Evolutionary conservation across 306 rosid genomes (phyloP).

Genomic region (Erythrophleum fordii): DNA sequence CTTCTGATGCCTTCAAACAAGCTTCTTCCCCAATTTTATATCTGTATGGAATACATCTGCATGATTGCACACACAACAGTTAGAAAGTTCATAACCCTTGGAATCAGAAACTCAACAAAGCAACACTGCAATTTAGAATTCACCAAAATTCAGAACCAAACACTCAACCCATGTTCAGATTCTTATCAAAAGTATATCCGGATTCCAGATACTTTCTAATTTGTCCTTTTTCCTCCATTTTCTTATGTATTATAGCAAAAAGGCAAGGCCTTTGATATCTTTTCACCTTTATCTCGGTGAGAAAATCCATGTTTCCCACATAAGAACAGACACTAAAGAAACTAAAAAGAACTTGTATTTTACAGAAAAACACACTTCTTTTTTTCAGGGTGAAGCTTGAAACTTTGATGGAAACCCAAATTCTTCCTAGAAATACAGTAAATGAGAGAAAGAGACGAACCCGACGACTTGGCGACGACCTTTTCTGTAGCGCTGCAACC

Average conservation of each 20-base stretch:
- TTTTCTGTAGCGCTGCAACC: conserved; percentile 79
- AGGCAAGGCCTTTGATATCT: neutral
- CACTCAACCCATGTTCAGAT: too few relatives aligned
- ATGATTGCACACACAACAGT: conserved; percentile 28
- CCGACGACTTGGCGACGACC: conserved; percentile 99
- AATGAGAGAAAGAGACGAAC: conserved; percentile 54
- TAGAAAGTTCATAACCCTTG: neutral
- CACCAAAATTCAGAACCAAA: too few relatives aligned
- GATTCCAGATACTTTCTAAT: too few relatives aligned
- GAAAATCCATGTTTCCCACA: neutral
- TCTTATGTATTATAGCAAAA: neutral
- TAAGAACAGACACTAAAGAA: neutral
- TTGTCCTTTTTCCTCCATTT: neutral
- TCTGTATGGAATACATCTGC: conserved; percentile 95
- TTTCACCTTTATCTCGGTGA: neutral
- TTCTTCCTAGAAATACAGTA: neutral
- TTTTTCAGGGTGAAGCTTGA: neutral
- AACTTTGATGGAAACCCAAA: neutral
- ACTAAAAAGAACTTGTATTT: neutral
- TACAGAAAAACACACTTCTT: neutral
- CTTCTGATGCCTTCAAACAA: conserved; percentile 38
- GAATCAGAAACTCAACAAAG: conserved; percentile 3
- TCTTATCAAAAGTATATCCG: too few relatives aligned
- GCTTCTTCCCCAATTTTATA: conserved; percentile 49
- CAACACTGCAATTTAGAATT: neutral